phyloP scores from a whole-genome alignment of 176 grass and related monocot genomes.

The Musa acuminata region DNA sequence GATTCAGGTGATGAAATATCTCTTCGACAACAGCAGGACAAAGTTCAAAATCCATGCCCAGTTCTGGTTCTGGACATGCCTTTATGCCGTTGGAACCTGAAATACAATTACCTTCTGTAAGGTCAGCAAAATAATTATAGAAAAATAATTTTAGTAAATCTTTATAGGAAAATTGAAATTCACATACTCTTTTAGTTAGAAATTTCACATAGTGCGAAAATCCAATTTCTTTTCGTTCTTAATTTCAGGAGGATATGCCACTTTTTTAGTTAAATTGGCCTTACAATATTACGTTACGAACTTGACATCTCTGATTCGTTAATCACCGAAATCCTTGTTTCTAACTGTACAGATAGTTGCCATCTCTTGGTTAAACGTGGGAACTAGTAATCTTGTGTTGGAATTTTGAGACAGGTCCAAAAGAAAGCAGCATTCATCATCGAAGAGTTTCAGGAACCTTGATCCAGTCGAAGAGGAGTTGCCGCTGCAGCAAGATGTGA shows the following conservation, averaged over 20 bases:
- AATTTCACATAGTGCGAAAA: too few relatives aligned
- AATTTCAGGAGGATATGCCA: neutral
- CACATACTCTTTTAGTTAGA: too few relatives aligned
- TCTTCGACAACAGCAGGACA: constrained; percentile 21
- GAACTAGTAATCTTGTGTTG: neutral
- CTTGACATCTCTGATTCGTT: too few relatives aligned
- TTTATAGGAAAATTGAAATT: too few relatives aligned
- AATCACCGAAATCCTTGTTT: too few relatives aligned
- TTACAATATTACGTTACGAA: too few relatives aligned
- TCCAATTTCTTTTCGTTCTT: neutral
- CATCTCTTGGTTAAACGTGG: too few relatives aligned
- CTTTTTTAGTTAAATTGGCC: too few relatives aligned
- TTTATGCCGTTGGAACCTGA: constrained; percentile 44
- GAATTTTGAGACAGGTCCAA: constrained; percentile 44
- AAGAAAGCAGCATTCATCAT: constrained; percentile 59
- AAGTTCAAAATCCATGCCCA: constrained; percentile 52
- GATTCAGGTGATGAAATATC: neutral
- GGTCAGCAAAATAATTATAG: constrained; percentile 24
- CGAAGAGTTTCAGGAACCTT: constrained; percentile 46
- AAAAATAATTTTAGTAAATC: neutral
- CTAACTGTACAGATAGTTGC: too few relatives aligned
- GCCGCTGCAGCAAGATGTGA: constrained; percentile 41
- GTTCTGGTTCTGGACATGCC: constrained; percentile 48
- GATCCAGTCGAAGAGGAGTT: constrained; percentile 76
- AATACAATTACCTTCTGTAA: constrained; percentile 34